Conservation (phyloP, 495 filamentous ascomycete genomes). For the Penicillium psychrofluorescens region DNA sequence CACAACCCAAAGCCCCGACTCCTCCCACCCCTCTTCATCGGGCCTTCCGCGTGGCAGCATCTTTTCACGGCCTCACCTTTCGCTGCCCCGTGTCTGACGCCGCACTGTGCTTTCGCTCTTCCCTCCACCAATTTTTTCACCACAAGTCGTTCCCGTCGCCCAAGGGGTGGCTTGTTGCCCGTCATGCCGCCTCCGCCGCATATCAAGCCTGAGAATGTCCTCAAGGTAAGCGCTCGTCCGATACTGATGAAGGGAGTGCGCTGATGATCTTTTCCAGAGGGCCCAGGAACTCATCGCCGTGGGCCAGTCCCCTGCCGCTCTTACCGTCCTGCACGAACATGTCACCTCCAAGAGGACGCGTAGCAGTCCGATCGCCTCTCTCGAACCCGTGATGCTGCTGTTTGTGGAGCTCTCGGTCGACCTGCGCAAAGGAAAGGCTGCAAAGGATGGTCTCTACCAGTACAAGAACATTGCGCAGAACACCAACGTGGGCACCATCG, state of each 20-base stretch:
- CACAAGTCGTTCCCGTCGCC: constrained; percentile 6
- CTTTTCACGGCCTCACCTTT: constrained; percentile 14
- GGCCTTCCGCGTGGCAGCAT: constrained; percentile 38
- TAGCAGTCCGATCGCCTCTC: constrained; percentile 91
- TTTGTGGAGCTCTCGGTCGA: constrained; percentile 96
- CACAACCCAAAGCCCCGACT: constrained; percentile 27
- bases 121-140: neutral
- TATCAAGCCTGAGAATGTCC: constrained; percentile 97
- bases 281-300: constrained; percentile 98
- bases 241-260: constrained; percentile 2
- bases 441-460: constrained; percentile 97
- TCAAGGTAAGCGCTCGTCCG: constrained; percentile 54
- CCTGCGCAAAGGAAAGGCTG: constrained; percentile 91
- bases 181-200: constrained; percentile 93
- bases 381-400: constrained; percentile 97
- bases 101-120: neutral
- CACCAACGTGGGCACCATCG: constrained; percentile 96
- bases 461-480: constrained; percentile 99
- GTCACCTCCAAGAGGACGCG: constrained; percentile 95
- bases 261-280: constrained; percentile 44
- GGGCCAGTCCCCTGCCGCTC: constrained; percentile 82
- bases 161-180: constrained; percentile 33
- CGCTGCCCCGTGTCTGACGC: constrained; percentile 19
- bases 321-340: constrained; percentile 96
- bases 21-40: constrained; percentile 21